Base-by-base conservation (phyloP, 306 rosid species). In the Castanea mollissima region DNA sequence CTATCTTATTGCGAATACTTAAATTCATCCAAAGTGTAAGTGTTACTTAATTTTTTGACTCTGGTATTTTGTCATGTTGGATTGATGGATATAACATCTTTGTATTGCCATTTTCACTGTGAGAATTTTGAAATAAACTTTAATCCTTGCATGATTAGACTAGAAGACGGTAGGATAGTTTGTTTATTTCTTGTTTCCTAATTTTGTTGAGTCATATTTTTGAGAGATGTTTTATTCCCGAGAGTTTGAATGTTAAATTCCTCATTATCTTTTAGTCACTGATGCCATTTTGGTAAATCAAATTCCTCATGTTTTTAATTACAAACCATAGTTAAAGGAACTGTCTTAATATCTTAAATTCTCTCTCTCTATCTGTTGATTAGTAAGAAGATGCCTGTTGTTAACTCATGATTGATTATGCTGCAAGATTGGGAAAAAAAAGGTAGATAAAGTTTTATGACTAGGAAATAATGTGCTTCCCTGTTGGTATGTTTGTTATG, bases 331-430 rank as follows among this genome's bases (percentile, higher is more conserved):
- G 65, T 12, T 58, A 23, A 12, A 59, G 31, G 6, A 25, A 2
- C 20, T 16, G 32, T 64, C 44, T 27, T 65, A 3, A 19, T 68
- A 58, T 38, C 55, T 63, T 32, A 58, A 58, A 78, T 34, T 74
- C 69, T 29, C 69, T 62, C 58, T 78, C 15, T 13, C 54, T 11
- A 13, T 8, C 51, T 11, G 16, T 29, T 75, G 67, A 65, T 44
- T 23, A 2, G 49, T 74, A 41, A 71, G 75, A 46, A 68, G 75
- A 58, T 77, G 62, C 58, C 55, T 72, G 56, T 77, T 77, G 65
- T 2, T 11, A 21, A 59, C 65, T 59, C 29, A 23, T 11, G 18
- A 23, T 59, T 27, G 2, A 59, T 59, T 54, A 29, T 49, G 74
- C 75, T 23, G 69, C 74, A 23, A 4, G 31, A 10, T 23, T 59